These are phyloP conservation scores for Incumbomyces lentus DNA, from an alignment of 2,329 filamentous ascomycete genomes.

Conservation along the genomic window DNA sequence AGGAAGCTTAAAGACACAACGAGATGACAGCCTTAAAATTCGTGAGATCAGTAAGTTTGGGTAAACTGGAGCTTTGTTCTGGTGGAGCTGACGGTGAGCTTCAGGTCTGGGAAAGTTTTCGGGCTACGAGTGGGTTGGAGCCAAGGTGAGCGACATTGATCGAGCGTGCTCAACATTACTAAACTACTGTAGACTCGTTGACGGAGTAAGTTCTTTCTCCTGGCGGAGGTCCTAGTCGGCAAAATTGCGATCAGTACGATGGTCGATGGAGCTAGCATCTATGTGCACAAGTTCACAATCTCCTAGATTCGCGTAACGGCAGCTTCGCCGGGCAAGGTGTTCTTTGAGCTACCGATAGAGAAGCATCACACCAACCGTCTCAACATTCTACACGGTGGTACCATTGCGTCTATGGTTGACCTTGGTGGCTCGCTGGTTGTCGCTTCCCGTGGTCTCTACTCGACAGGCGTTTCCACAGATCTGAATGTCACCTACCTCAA, in stretches of 20 bases:
- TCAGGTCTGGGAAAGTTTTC: slow-evolving; percentile 77
- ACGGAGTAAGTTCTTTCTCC: slow-evolving; percentile 28
- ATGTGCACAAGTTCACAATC: not conserved
- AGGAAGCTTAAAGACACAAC: not conserved
- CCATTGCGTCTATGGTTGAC: slow-evolving; percentile 57
- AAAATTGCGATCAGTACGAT: not conserved
- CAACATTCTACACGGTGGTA: slow-evolving; percentile 56
- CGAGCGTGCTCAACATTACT: not conserved
- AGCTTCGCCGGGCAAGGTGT: slow-evolving; percentile 51
- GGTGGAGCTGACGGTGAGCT: not conserved
- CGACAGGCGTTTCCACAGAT: slow-evolving; percentile 58
- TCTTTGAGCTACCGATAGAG: slow-evolving; percentile 54
- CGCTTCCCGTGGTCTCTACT: slow-evolving; percentile 53
- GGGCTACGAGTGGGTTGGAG: slow-evolving; percentile 64
- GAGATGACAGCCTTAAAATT: slow-evolving; percentile 49
- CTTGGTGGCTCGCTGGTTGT: slow-evolving; percentile 57
- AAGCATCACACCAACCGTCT: slow-evolving; percentile 59
- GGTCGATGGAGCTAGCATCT: no score
- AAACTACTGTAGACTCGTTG: slow-evolving; percentile 23
- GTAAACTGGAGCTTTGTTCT: not conserved
- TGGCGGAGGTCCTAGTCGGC: not conserved
- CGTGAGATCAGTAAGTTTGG: slow-evolving; percentile 47
- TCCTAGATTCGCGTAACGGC: slow-evolving; percentile 49
- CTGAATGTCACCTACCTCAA: slow-evolving; percentile 56
- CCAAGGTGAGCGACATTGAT: not conserved